Conservation (phyloP, 169 alveolate genomes). For the Plasmodium knowlesi region DNA sequence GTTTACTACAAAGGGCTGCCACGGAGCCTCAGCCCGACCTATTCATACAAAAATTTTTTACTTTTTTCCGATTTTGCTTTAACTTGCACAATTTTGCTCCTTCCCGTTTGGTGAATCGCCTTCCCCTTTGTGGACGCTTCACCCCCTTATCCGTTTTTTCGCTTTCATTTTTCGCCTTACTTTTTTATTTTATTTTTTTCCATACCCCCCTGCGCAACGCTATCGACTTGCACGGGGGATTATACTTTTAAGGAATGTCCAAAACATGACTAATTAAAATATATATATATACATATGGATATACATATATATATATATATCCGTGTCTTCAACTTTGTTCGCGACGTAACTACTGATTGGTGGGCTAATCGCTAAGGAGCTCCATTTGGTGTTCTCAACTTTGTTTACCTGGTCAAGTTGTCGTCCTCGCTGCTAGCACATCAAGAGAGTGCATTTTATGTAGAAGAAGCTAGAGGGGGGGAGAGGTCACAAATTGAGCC, state of each 20-base stretch:
- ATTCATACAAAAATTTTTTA: not conserved
- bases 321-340: not conserved
- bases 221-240: not conserved
- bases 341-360: not conserved
- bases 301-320: not conserved
- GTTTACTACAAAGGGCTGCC: not conserved
- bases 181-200: constrained; percentile 6
- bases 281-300: not conserved
- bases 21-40: not conserved
- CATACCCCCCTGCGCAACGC: not conserved
- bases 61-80: not conserved
- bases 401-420: not conserved
- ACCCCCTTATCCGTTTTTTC: not conserved
- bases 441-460: not conserved
- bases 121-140: not conserved
- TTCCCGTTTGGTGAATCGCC: not conserved
- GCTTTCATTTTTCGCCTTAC: not conserved
- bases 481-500: not conserved
- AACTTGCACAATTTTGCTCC: not conserved
- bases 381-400: not conserved
- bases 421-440: not conserved
- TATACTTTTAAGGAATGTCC: not conserved
- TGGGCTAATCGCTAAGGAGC: not conserved
- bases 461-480: not conserved
- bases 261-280: not conserved